These are phyloP conservation scores for Cryptococcus sp. DNA, from an alignment of 1,284 basidiomycete species.

Conservation along the genomic window DNA sequence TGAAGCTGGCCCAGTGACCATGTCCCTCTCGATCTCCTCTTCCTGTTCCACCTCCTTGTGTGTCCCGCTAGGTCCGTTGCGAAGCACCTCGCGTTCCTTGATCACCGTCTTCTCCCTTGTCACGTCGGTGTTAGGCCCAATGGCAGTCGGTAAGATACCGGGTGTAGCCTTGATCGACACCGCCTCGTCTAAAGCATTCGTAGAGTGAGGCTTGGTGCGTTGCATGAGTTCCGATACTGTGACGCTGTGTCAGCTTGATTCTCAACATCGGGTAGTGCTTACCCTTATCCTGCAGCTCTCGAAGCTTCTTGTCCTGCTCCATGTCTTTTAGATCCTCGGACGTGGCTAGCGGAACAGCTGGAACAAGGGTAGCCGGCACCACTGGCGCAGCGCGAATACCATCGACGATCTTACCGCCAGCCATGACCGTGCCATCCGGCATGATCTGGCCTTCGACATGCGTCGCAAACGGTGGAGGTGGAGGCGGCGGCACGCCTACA, in stretches of 20 bases:
- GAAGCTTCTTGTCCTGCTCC: conserved; percentile 45
- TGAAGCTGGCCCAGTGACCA: conserved; percentile 8
- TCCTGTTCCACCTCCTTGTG: conserved; percentile 33
- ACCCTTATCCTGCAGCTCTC: conserved; percentile 44
- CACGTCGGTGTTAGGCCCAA: conserved; percentile 26
- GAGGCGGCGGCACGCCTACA: conserved; percentile 19
- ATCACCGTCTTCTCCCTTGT: conserved; percentile 33
- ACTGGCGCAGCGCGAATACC: conserved; percentile 41
- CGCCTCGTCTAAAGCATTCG: conserved; percentile 14
- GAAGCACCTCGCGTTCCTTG: conserved; percentile 40
- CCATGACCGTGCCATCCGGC: conserved; percentile 49
- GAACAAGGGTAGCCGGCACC: conserved; percentile 21
- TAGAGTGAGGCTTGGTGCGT: conserved; percentile 14
- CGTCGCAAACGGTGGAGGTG: conserved; percentile 26
- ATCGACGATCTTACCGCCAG: conserved; percentile 45
- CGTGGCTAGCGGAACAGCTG: conserved; percentile 19
- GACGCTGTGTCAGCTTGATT: not conserved
- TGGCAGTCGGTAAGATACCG: conserved; percentile 6
- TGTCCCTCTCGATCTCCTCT: conserved; percentile 22
- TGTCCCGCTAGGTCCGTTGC: conserved; percentile 26
- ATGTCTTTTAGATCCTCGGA: conserved; percentile 33
- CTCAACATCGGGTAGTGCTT: conserved; percentile 12
- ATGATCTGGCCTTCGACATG: conserved; percentile 44
- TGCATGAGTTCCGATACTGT: conserved; percentile 42
- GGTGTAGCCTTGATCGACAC: conserved; percentile 12